Conservation (phyloP, 306 rosid genomes). For the Rosa multiflora region DNA sequence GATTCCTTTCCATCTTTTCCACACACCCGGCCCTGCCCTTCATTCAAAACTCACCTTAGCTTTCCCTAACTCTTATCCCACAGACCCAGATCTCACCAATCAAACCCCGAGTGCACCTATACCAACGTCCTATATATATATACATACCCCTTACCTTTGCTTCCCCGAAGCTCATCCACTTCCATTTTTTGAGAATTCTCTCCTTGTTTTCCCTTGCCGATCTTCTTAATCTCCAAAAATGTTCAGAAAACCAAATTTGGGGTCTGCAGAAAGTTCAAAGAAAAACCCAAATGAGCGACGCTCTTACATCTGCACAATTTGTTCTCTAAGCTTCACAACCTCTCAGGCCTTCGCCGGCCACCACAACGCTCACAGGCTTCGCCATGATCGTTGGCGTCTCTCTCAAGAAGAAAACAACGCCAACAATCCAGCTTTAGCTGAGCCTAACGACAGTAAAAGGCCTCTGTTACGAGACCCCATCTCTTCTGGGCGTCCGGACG, state of each 20-base stretch:
- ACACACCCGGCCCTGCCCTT: not conserved
- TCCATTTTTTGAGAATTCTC: not conserved
- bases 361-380: not conserved
- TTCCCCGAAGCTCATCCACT: not conserved
- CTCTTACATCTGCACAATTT: not conserved
- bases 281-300: too few species aligned
- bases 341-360: not conserved
- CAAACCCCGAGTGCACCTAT: not conserved
- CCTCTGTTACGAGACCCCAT: not conserved
- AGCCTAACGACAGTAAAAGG: not conserved
- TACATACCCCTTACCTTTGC: too few species aligned
- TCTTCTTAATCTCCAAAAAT: not conserved
- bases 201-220: not conserved
- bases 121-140: not conserved
- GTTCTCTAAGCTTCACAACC: not conserved
- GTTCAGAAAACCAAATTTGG: not conserved
- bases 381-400: not conserved
- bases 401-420: not conserved
- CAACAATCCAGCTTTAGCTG: too few species aligned
- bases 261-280: not conserved
- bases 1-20: not conserved
- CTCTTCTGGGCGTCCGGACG: not conserved
- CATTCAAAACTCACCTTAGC: not conserved
- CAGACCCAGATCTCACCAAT: not conserved
- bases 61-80: not conserved